phyloP scores from a whole-genome alignment of 805 yeast genomes.

The Cyberlindnera saturnus region DNA sequence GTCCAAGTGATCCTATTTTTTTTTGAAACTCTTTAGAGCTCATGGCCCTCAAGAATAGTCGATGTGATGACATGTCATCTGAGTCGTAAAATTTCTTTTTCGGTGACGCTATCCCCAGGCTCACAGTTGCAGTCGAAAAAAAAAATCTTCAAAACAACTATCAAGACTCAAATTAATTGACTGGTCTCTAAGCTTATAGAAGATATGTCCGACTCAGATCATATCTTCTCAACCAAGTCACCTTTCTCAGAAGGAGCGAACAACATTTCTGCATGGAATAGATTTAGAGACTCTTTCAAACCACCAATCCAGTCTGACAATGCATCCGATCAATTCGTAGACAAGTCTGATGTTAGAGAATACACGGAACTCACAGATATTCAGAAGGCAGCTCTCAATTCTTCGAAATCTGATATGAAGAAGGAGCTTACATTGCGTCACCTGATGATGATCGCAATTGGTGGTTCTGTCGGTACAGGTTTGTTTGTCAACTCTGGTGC shows the following conservation, averaged over 20 bases:
- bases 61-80: too few species aligned
- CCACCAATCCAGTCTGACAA: constrained; percentile 19
- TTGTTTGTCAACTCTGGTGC: constrained; percentile 60
- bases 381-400: constrained; percentile 31
- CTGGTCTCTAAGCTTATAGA: too few species aligned
- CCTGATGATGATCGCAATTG: constrained; percentile 71
- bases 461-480: constrained; percentile 72
- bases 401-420: constrained; percentile 32
- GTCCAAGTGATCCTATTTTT: too few species aligned
- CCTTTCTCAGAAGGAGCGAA: background rate
- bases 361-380: constrained; percentile 27
- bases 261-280: constrained; percentile 7
- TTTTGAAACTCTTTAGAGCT: too few species aligned
- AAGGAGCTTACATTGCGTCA: constrained; percentile 41
- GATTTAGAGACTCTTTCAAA: constrained; percentile 44
- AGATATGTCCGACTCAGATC: constrained; percentile 1
- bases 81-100: too few species aligned
- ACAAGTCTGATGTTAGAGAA: constrained; percentile 12
- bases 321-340: constrained; percentile 7
- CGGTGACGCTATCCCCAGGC: too few species aligned
- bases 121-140: too few species aligned
- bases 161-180: too few species aligned
- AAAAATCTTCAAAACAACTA: too few species aligned
- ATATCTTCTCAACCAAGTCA: background rate
- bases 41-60: too few species aligned